Conservation (phyloP, 2,329 filamentous ascomycete species). For the Emergomyces pasteurianus region DNA sequence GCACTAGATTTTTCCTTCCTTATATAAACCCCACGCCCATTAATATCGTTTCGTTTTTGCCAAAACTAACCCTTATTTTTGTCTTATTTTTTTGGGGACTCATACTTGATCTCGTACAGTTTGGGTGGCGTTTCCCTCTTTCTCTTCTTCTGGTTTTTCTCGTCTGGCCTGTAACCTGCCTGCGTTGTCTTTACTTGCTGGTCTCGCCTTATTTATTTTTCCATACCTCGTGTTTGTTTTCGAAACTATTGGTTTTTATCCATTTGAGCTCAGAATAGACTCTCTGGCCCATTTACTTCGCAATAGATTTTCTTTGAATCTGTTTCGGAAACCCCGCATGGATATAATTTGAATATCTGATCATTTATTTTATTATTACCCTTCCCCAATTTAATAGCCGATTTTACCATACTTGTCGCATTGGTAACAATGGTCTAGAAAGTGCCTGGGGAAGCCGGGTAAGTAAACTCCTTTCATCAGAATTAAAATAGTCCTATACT, state of each 20-base stretch:
- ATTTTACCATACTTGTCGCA: not conserved
- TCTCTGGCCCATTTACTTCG: not conserved
- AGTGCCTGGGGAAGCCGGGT: not conserved
- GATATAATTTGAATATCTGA: not conserved
- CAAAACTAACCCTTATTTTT: not conserved
- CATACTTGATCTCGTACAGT: not conserved
- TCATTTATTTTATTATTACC: not conserved
- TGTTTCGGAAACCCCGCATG: not conserved
- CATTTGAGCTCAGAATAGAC: not conserved
- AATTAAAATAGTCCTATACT: not conserved
- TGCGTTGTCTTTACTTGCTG: not conserved
- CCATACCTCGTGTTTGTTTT: not conserved
- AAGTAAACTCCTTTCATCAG: not conserved
- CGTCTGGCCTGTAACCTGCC: not conserved
- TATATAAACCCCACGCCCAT: not conserved
- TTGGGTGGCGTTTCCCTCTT: not conserved
- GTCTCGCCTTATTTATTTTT: not conserved
- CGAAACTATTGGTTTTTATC: not conserved
- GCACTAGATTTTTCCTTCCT: conserved; percentile 10
- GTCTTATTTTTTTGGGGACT: not conserved
- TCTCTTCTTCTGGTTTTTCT: not conserved
- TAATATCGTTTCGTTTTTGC: not conserved
- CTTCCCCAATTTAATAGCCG: not conserved
- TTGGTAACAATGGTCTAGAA: not conserved
- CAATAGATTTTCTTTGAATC: not conserved